phyloP scores from a whole-genome alignment of 306 rosid genomes.

The Cucumis cinereus region DNA sequence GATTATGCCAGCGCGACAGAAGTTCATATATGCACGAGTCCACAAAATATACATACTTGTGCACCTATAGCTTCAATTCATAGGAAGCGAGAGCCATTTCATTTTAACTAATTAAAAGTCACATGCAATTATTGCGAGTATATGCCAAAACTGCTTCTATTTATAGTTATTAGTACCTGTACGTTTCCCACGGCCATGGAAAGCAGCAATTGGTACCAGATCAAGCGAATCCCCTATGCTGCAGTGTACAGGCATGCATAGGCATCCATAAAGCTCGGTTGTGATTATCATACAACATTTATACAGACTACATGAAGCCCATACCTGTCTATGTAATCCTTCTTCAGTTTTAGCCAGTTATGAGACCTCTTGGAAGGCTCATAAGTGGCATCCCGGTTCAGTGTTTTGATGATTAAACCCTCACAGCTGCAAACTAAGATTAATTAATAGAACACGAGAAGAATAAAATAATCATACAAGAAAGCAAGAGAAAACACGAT shows the following conservation, averaged over 20 bases:
- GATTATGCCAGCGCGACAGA: not conserved
- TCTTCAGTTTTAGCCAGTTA: conserved; percentile 93
- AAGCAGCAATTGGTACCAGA: conserved; percentile 96
- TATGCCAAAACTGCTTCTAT: not conserved
- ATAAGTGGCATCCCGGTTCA: conserved; percentile 74
- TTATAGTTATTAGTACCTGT: conserved; percentile 41
- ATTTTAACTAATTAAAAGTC: not conserved
- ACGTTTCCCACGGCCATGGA: conserved; percentile 91
- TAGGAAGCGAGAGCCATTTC: not conserved
- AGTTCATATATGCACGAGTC: not conserved
- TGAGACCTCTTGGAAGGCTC: conserved; percentile 86
- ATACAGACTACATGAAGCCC: conserved; percentile 4
- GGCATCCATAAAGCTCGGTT: conserved; percentile 11
- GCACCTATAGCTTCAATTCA: not conserved
- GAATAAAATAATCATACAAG: not conserved
- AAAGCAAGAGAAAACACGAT: not conserved
- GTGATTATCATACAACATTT: not conserved
- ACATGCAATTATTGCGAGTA: not conserved
- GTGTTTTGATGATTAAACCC: conserved; percentile 81
- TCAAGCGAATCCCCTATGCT: conserved; percentile 92
- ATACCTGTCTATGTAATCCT: conserved; percentile 76
- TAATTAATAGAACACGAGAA: conserved; percentile 2
- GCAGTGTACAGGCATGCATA: conserved; percentile 20
- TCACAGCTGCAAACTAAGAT: conserved; percentile 56
- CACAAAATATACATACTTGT: not conserved